Evolutionary conservation across 2,329 filamentous ascomycete species (phyloP).

Genomic region (Xylaria sp.): DNA sequence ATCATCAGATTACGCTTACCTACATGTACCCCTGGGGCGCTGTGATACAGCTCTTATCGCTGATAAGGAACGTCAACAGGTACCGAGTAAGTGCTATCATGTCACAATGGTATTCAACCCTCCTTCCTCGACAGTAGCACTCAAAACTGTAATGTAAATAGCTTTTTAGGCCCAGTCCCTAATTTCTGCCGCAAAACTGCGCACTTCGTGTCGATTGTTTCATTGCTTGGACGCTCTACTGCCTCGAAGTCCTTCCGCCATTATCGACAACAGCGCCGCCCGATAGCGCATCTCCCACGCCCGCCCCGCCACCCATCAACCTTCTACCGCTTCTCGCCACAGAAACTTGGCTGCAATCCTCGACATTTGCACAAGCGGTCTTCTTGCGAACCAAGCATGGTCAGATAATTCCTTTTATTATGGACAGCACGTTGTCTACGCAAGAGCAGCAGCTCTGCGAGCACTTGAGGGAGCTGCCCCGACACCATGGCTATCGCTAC

Average conservation of each 20-base stretch:
- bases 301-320: conserved; percentile 9
- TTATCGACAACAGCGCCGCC: conserved; percentile 19
- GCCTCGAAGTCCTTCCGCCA: conserved; percentile 4
- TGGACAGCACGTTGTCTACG: conserved; percentile 68
- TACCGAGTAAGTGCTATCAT: background rate
- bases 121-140: conserved; percentile 12
- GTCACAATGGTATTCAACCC: conserved; percentile 5
- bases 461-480: conserved; percentile 82
- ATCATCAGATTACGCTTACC: background rate
- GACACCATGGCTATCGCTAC: conserved; percentile 79
- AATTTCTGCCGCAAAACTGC: background rate
- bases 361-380: background rate
- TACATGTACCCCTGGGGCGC: background rate
- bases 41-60: conserved; percentile 36
- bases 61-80: conserved; percentile 31
- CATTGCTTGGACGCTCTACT: background rate
- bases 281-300: conserved; percentile 12
- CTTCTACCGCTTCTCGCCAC: conserved; percentile 21
- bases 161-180: background rate
- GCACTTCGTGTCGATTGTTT: background rate
- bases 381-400: conserved; percentile 39
- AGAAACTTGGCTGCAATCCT: conserved; percentile 2
- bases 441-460: conserved; percentile 86
- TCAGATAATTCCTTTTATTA: conserved; percentile 47
- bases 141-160: background rate